Conservation (phyloP, 2,329 filamentous ascomycete species). For the Rhynchosporium secalis region DNA sequence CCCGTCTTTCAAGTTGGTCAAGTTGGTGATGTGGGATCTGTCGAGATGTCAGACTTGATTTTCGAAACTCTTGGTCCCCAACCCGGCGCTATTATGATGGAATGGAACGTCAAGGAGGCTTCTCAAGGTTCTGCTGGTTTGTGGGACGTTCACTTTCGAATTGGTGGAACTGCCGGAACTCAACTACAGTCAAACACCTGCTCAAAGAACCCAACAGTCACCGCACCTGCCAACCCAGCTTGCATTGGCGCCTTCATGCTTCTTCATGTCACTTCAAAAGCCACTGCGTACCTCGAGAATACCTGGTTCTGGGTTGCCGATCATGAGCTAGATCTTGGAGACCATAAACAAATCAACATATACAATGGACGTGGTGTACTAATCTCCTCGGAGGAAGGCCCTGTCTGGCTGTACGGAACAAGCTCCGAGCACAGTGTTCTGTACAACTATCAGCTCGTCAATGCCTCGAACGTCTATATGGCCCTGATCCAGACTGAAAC, state of each 20-base stretch:
- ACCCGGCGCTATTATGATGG: constrained; percentile 84
- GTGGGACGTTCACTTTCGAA: constrained; percentile 95
- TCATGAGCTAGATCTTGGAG: constrained; percentile 77
- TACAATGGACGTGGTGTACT: constrained; percentile 75
- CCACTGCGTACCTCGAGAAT: constrained; percentile 81
- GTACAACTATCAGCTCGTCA: constrained; percentile 83
- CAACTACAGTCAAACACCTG: constrained; percentile 74
- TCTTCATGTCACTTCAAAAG: constrained; percentile 61
- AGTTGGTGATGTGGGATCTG: constrained; percentile 71
- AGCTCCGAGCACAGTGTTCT: constrained; percentile 64
- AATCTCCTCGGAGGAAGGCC: constrained; percentile 71
- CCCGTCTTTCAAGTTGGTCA: constrained; percentile 85
- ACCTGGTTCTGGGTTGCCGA: constrained; percentile 89
- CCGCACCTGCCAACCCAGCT: constrained; percentile 59
- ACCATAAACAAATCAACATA: constrained; percentile 78
- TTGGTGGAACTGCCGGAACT: constrained; percentile 85
- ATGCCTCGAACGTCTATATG: constrained; percentile 79
- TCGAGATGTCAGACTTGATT: constrained; percentile 87
- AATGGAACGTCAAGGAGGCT: constrained; percentile 80
- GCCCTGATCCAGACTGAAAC: constrained; percentile 87
- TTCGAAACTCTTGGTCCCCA: constrained; percentile 78
- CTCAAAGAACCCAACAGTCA: constrained; percentile 68
- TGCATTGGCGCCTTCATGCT: constrained; percentile 76
- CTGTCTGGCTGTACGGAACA: constrained; percentile 81
- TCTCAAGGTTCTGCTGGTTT: constrained; percentile 71